These are phyloP conservation scores for Cruciata laevipes DNA, from an alignment of 257 asterid species.

Conservation along the genomic window DNA sequence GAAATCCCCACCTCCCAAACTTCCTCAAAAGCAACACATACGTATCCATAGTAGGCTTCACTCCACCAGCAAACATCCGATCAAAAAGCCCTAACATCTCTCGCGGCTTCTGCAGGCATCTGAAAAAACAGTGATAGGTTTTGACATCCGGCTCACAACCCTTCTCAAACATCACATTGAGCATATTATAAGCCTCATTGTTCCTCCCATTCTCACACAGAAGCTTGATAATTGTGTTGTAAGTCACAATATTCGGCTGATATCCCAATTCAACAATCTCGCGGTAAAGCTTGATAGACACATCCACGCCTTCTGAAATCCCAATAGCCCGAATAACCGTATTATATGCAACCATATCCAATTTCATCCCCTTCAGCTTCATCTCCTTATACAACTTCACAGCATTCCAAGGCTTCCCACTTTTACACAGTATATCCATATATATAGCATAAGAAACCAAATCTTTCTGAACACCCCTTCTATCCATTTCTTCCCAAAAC, in stretches of 20 bases:
- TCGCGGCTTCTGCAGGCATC: conserved; percentile 64
- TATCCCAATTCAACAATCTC: conserved; percentile 77
- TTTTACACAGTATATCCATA: conserved; percentile 81
- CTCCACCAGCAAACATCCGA: conserved; percentile 66
- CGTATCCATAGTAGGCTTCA: conserved; percentile 72
- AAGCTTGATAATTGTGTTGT: conserved; percentile 67
- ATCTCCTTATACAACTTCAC: conserved; percentile 77
- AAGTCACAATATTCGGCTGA: conserved; percentile 60
- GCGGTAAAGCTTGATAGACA: conserved; percentile 52
- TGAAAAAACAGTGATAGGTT: conserved; percentile 68
- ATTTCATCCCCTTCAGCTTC: conserved; percentile 57
- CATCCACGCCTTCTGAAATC: conserved; percentile 69
- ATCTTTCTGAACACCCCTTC: conserved; percentile 58
- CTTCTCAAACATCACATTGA: conserved; percentile 51
- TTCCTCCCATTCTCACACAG: conserved; percentile 78
- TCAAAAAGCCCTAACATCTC: conserved; percentile 67
- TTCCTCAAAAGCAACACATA: conserved; percentile 90
- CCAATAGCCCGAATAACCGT: conserved; percentile 76
- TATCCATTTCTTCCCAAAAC: conserved; percentile 93
- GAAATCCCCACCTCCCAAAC: conserved; percentile 96
- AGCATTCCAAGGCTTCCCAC: conserved; percentile 85
- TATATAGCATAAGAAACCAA: conserved; percentile 71
- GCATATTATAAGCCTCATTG: conserved; percentile 51
- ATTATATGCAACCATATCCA: conserved; percentile 77
- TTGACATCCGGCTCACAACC: conserved; percentile 59